A percentile compares a stretch with the other conserved stretches of the same genome.
Evolutionary conservation across 192 early-diverging fungal species (phyloP).

Genomic region (Coemansia sp.): DNA sequence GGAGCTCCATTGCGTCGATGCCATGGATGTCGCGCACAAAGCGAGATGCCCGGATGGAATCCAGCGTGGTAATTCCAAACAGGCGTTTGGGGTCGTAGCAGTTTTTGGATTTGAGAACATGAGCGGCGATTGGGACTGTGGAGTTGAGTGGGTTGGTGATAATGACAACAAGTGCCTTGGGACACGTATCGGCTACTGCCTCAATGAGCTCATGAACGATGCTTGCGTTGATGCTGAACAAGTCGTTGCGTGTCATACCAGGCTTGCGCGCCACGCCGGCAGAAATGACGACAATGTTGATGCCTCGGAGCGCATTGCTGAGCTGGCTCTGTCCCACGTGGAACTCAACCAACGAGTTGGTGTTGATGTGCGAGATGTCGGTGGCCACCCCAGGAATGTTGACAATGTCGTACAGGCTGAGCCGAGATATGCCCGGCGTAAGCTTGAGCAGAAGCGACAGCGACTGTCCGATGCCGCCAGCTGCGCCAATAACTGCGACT

Average conservation of each 20-base stretch:
- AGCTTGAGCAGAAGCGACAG: slow-evolving; percentile 92
- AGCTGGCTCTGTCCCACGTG: slow-evolving; percentile 68
- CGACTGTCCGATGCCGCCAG: slow-evolving; percentile 97
- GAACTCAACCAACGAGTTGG: slow-evolving; percentile 69
- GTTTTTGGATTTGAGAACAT: slow-evolving; percentile 85
- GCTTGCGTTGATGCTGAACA: slow-evolving; percentile 97
- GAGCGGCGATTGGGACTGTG: slow-evolving; percentile 92
- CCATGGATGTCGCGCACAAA: slow-evolving; percentile 83
- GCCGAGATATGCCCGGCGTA: slow-evolving; percentile 77
- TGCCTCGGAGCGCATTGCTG: slow-evolving; percentile 61
- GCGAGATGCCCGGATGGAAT: slow-evolving; percentile 91
- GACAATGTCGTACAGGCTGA: slow-evolving; percentile 95
- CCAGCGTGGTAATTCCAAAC: slow-evolving; percentile 93
- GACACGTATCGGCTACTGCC: slow-evolving; percentile 74
- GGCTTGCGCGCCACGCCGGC: slow-evolving; percentile 98
- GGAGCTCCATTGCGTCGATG: slow-evolving; percentile 54
- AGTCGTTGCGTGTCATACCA: slow-evolving; percentile 97
- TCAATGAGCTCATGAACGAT: slow-evolving; percentile 84
- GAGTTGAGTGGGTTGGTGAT: slow-evolving; percentile 99
- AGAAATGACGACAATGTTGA: slow-evolving; percentile 82
- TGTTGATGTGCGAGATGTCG: slow-evolving; percentile 91
- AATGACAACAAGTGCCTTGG: slow-evolving; percentile 79
- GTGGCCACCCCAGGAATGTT: slow-evolving; percentile 97
- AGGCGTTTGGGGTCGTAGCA: slow-evolving; percentile 86
- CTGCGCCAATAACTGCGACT: slow-evolving; percentile 67